phyloP scores from a whole-genome alignment of 2,329 filamentous ascomycete genomes.

The Colletotrichum gigasporum region DNA sequence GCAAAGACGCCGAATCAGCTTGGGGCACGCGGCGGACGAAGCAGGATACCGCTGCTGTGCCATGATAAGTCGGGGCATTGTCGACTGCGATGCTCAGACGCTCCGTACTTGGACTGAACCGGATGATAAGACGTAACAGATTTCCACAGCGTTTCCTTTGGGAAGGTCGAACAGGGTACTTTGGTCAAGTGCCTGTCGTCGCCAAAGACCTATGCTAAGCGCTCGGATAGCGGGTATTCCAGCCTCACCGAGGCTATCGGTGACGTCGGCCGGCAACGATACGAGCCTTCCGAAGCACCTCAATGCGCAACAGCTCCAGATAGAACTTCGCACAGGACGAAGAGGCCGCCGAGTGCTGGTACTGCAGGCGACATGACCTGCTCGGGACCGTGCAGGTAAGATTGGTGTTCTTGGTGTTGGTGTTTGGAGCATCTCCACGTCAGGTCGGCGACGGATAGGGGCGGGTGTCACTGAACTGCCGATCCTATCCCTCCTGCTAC shows the following conservation, averaged over 20 bases:
- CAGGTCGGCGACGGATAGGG: neutral
- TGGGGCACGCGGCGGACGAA: neutral
- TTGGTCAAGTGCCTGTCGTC: slow-evolving; percentile 5
- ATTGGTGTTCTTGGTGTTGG: neutral
- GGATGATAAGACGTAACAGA: slow-evolving; percentile 15
- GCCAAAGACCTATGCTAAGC: slow-evolving; percentile 25
- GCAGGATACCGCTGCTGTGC: neutral
- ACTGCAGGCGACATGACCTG: neutral
- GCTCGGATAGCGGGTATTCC: neutral
- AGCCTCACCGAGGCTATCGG: slow-evolving; percentile 13
- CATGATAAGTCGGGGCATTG: slow-evolving; percentile 13
- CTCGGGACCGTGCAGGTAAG: neutral
- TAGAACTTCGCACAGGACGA: no score
- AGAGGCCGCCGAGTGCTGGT: no score
- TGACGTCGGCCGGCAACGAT: neutral
- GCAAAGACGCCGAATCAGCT: slow-evolving; percentile 16
- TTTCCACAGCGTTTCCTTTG: slow-evolving; percentile 22
- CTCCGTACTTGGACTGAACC: neutral
- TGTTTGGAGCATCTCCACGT: neutral
- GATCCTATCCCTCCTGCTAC: neutral
- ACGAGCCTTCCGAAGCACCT: no score
- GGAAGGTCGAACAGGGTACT: slow-evolving; percentile 20
- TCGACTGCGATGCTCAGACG: neutral
- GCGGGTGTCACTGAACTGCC: slow-evolving; percentile 3
- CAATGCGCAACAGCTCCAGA: no score